These are phyloP conservation scores for Carex sylvatica DNA, from an alignment of 202 grass and related monocot genomes.

Conservation along the genomic window DNA sequence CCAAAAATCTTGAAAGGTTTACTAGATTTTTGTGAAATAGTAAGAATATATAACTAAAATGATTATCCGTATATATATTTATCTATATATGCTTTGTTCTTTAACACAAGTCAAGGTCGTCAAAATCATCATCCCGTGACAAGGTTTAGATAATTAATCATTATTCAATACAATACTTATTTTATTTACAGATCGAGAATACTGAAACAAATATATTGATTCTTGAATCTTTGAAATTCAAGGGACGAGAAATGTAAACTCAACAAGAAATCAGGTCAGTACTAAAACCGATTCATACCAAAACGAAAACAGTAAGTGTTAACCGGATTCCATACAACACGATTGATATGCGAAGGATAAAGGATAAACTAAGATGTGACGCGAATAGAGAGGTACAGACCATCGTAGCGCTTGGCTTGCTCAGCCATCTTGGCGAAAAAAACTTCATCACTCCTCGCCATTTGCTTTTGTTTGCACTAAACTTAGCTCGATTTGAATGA, in stretches of 20 bases:
- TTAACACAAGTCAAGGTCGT: neutral
- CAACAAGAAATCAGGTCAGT: conserved; percentile 4
- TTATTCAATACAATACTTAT: neutral
- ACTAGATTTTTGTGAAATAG: neutral
- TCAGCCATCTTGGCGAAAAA: conserved; percentile 26
- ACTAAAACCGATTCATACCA: neutral
- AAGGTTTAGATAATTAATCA: neutral
- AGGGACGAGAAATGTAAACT: neutral
- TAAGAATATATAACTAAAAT: neutral
- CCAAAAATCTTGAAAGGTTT: neutral
- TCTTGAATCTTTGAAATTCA: conserved; percentile 12
- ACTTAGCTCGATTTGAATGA: neutral
- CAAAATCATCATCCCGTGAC: neutral
- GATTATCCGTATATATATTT: neutral
- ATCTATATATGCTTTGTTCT: neutral
- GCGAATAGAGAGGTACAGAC: conserved; percentile 8
- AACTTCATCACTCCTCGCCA: conserved; percentile 28
- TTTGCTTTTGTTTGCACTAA: neutral
- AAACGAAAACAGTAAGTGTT: conserved; percentile 1
- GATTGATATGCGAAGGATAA: neutral
- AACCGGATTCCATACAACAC: neutral
- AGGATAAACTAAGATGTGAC: neutral
- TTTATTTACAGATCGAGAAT: neutral
- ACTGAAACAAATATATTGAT: neutral
- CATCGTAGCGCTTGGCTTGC: conserved; percentile 28